Base-by-base conservation (phyloP, 2,329 filamentous ascomycete genomes). In the Aspergillus puulaauensis region DNA sequence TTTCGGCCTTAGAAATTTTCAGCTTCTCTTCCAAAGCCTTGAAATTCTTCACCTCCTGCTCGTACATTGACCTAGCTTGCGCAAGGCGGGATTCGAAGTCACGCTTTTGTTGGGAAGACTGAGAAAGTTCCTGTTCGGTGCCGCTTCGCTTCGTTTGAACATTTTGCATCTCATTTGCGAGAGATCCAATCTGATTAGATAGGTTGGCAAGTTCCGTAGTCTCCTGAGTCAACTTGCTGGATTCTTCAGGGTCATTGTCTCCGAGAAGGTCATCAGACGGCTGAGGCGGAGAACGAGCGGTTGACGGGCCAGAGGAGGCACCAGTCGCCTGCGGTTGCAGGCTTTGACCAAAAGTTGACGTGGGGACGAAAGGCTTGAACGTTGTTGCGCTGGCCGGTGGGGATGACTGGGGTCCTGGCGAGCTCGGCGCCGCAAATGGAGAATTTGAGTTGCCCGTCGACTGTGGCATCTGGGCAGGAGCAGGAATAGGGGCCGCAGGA, bases 161-260 rank as follows among this genome's bases (percentile, higher is more conserved):
- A 65, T 93, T 91, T 71, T 96, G 91, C 86, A 96, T 96, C 77
- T 99, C 92, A 70, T 89, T 96, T 0, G 93, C 90, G 55, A 99
- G 78, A 2, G 90, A 93, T 33, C 91, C 88, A 63, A 99, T 91
- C 74, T 98, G 95, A 73, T 96, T 98, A 1, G 93, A 97, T 66
- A 99, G 82, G 71, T 99, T 98, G 52, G 93, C 95, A 57, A 99
- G 82, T 73, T 99, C 95, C 0, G 90, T 89, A 2, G 93, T 95
- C 70, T 99, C 95, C 63, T 87, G 89, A 0, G 90, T 95, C 24
- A 98, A 80, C 72, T 90, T 96, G 74, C 90, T 95, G 76, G 88
- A 93, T 55, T 93, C 86, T 68, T 96, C 92, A 1, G 90, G 89
- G 64, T 98, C 93, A 63, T 88, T 89, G 66, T 97, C 93, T 15